Percentiles rank a stretch among this genome's conserved stretches.
phyloP scores from a whole-genome alignment of 805 yeast genomes.

The Yarrowia osloensis region DNA sequence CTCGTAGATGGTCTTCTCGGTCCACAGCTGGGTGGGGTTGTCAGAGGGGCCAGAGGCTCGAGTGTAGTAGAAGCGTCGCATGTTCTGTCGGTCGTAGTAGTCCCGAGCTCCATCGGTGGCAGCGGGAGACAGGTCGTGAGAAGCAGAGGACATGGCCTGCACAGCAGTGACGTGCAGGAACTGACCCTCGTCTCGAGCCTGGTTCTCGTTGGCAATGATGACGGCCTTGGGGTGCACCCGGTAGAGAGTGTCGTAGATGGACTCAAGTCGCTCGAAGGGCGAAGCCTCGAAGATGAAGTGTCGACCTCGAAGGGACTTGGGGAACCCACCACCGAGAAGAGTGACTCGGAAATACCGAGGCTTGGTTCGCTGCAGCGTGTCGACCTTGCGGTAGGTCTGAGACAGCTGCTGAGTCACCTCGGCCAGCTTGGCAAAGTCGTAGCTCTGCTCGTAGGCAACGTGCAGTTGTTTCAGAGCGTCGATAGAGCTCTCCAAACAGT shows the following conservation, averaged over 20 bases:
- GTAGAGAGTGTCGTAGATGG: slow-evolving; percentile 74
- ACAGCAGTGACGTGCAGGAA: slow-evolving; percentile 71
- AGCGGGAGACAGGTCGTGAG: slow-evolving; percentile 38
- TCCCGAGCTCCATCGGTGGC: slow-evolving; percentile 57
- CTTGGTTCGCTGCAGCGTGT: slow-evolving; percentile 66
- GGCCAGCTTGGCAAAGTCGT: slow-evolving; percentile 74
- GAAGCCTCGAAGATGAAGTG: slow-evolving; percentile 82
- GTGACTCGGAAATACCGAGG: slow-evolving; percentile 79
- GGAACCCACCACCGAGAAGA: slow-evolving; percentile 84
- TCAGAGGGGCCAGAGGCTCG: slow-evolving; percentile 74
- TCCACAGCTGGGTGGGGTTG: slow-evolving; percentile 77
- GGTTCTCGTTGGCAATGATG: slow-evolving; percentile 58
- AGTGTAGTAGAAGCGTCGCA: slow-evolving; percentile 67
- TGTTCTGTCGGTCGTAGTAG: slow-evolving; percentile 72
- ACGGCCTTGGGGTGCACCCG: slow-evolving; percentile 81
- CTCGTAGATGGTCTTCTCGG: slow-evolving; percentile 80
- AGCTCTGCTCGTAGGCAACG: slow-evolving; percentile 71
- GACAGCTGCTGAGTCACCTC: slow-evolving; percentile 69
- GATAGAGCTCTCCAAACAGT: slow-evolving; percentile 76
- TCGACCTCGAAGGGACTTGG: slow-evolving; percentile 69
- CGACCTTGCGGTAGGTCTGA: slow-evolving; percentile 65
- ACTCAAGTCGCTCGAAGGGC: slow-evolving; percentile 83
- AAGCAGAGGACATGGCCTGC: slow-evolving; percentile 50
- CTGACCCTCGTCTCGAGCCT: slow-evolving; percentile 69
- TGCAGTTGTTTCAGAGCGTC: slow-evolving; percentile 75